These are phyloP conservation scores for Tetracladium marchalianum DNA, from an alignment of 495 filamentous ascomycete genomes.

Conservation along the genomic window DNA sequence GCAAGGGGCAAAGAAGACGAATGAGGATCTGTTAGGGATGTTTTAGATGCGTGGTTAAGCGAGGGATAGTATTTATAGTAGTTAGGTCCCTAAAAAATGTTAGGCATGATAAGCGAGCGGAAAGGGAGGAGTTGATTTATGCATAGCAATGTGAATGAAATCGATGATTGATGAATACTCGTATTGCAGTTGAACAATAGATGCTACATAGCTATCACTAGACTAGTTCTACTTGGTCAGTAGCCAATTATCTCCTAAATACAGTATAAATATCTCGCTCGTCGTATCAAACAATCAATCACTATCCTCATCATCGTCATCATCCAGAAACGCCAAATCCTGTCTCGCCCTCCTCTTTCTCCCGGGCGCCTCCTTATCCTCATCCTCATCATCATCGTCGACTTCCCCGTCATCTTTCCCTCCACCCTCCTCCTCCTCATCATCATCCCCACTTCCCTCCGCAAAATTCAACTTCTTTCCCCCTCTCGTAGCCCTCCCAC, in stretches of 20 bases:
- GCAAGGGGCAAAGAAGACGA: constrained; percentile 48
- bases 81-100: too few relatives aligned
- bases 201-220: too few relatives aligned
- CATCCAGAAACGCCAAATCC: constrained; percentile 18
- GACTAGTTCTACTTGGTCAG: too few relatives aligned
- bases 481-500: constrained; percentile 24
- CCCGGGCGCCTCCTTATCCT: constrained; percentile 19
- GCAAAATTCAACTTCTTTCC: constrained; percentile 17
- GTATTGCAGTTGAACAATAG: too few relatives aligned
- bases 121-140: too few relatives aligned
- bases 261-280: too few relatives aligned
- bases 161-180: too few relatives aligned
- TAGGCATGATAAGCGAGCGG: too few relatives aligned
- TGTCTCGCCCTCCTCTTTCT: constrained; percentile 15
- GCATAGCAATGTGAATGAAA: too few relatives aligned
- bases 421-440: constrained; percentile 36
- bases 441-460: constrained; percentile 24
- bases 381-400: constrained; percentile 23
- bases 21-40: constrained; percentile 83
- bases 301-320: constrained; percentile 7
- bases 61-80: neutral
- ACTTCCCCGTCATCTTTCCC: constrained; percentile 27
- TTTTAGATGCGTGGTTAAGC: constrained; percentile 44
- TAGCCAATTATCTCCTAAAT: too few relatives aligned
- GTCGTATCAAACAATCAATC: constrained; percentile 1